Percentiles rank a stretch among this genome's conserved stretches.
phyloP scores from a whole-genome alignment of 495 filamentous ascomycete genomes.

The Neurospora sp. region DNA sequence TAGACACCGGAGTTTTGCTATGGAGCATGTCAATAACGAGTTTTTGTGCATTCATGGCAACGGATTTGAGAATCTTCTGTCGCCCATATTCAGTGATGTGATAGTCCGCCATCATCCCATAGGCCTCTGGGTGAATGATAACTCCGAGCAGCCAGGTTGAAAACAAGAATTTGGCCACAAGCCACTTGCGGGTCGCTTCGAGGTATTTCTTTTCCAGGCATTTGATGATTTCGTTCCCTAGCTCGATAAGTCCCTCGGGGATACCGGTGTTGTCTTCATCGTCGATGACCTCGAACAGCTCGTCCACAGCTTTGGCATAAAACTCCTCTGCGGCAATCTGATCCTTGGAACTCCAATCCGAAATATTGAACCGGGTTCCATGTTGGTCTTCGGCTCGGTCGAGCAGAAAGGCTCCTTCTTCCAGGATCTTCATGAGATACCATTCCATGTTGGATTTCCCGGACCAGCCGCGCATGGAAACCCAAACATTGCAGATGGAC shows the following conservation, averaged over 20 bases:
- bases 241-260: constrained; percentile 69
- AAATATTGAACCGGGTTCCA: constrained; percentile 54
- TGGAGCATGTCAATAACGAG: constrained; percentile 53
- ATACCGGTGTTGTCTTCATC: constrained; percentile 70
- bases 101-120: constrained; percentile 81
- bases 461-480: constrained; percentile 79
- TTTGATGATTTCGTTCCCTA: constrained; percentile 70
- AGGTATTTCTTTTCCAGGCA: constrained; percentile 66
- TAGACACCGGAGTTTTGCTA: constrained; percentile 51
- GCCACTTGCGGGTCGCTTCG: constrained; percentile 61
- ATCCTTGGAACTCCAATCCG: constrained; percentile 53
- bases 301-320: constrained; percentile 70
- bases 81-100: constrained; percentile 85
- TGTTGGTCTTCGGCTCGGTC: constrained; percentile 64
- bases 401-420: constrained; percentile 83
- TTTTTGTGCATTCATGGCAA: constrained; percentile 67
- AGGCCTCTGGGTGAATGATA: constrained; percentile 80
- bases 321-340: constrained; percentile 81
- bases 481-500: constrained; percentile 72
- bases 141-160: constrained; percentile 74
- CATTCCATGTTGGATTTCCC: constrained; percentile 81
- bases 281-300: constrained; percentile 78
- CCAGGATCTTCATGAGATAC: constrained; percentile 85
- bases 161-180: constrained; percentile 88
- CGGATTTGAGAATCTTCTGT: constrained; percentile 76